Evolutionary conservation across 805 yeast species (phyloP), one percentile per base, ranked within the genome.

Genomic region (Helenozyma rhizophorensis): DNA sequence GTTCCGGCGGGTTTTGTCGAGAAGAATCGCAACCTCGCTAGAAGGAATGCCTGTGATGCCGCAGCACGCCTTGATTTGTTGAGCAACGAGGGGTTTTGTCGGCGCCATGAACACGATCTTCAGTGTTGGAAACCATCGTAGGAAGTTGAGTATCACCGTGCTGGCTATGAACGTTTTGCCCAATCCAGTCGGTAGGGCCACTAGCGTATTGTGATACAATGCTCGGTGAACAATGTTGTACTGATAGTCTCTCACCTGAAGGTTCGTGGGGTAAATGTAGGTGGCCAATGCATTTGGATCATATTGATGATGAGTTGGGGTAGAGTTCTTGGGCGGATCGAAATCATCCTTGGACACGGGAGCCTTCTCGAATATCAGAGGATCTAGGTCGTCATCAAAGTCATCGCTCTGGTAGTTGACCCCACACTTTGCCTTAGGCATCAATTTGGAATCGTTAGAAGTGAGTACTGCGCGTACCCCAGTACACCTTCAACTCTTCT

Each of bases 151-250:
- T 88, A 93, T 93, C 14, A 90, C 90, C 0, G 95, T 82, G 23
- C 94, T 80, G 2, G 98, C 97, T 51, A 93, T 88, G 43, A 93
- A 87, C 0, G 99, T 93, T 60, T 93, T 93, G 24, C 99, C 99
- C 55, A 89, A 68, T 45, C 99, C 99, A 0, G 99, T 93, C 1
- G 99, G 99, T 11, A 93, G 74, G 0, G 97, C 95, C 52, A 95
- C 90, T 15, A 93, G 63, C 3, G 82, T 54, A 51, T 93, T 93
- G 40, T 78, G 68, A 48, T 74, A 78, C 23, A 93, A 62, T 0
- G 96, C 80, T 36, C 76, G 73, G 28, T 68, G 65, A 3, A 88
- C 86, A 34, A 93, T 88, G 43, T 80, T 80, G 51, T 70, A 78
- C 60, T 93, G 99, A 54, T 94, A 93, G 39, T 87, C 95, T 53